Conservation (phyloP, 2,329 filamentous ascomycete species). For the Fusarium acutatum region DNA sequence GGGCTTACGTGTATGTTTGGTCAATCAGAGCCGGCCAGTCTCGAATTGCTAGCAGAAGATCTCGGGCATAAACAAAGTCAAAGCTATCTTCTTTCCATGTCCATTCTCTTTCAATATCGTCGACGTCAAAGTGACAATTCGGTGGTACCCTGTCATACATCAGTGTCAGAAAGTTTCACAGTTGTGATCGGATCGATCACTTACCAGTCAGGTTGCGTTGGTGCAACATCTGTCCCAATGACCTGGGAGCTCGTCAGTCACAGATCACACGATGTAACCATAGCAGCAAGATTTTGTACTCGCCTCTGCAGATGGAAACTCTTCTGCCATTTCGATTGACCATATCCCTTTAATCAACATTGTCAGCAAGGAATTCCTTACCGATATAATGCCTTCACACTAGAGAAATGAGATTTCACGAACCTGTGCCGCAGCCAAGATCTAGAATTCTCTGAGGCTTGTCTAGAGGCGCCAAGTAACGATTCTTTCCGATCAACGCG, state of each 20-base stretch:
- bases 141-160: conserved; percentile 46
- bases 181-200: neutral
- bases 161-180: neutral
- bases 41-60: conserved; percentile 42
- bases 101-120: conserved; percentile 49
- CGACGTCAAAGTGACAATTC: conserved; percentile 49
- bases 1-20: conserved; percentile 45
- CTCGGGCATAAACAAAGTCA: conserved; percentile 48
- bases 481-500: conserved; percentile 40
- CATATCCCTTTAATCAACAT: conserved; percentile 34
- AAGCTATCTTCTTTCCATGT: conserved; percentile 48
- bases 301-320: conserved; percentile 27
- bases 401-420: neutral
- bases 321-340: conserved; percentile 51
- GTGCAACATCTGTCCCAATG: conserved; percentile 33
- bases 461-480: conserved; percentile 35
- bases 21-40: conserved; percentile 46
- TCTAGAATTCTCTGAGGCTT: conserved; percentile 43
- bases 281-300: neutral
- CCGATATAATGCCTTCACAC: no score
- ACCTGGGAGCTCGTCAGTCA: conserved; percentile 12
- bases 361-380: neutral
- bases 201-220: conserved; percentile 33
- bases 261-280: neutral
- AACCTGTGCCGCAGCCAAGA: conserved; percentile 45